Base-by-base conservation (phyloP, 2,329 filamentous ascomycete genomes). In the Claviceps fusiformis region DNA sequence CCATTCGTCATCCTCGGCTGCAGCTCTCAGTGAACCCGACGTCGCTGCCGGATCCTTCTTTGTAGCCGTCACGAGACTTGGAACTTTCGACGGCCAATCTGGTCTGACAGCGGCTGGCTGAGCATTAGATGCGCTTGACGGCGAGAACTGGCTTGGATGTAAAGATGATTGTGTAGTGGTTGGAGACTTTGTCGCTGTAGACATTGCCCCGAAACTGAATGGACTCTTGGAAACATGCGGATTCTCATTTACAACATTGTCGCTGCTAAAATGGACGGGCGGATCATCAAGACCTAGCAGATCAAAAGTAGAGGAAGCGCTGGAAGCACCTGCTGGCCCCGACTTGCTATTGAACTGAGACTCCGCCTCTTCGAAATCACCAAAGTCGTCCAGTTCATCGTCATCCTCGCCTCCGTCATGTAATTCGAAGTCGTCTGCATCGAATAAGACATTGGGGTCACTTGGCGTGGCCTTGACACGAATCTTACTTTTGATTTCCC, bases 401-500 rank as follows among this genome's bases (percentile, higher is more conserved):
- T 70, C 64, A n/a, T 71, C 69, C 7, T 70, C 72, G 11, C 70
- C 70, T 5, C 63, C 66, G 2, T 62, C 65, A 39, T 71, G 65
- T 15, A 71, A 63, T 54, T 74, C 75, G 59, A 77, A 78, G 52
- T 81, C 76, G 46, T 79, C 76, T 41, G 79, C 83, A 66, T 88
- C 84, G 64, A 88, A 88, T 3, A 88, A 70, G 3, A 88, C 76
- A 59, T 81, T 78, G 2, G 77, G 67, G 47, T 80, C 69, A 1
- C 64, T 58, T 13, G 65, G 57, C 9, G 57, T 51, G 8, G 62
- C 41, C 53, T 60, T 66, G 29, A 61, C 58, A 50, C 58, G 66
- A 7, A 62, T 56, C 29, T 61, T 64, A 35, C 62, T 56, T 35
- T 31, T 53, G 3, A 13, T 15, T 47, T 59, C 59, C 52, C 56